Conservation (phyloP, 2,329 filamentous ascomycete species). For the Phaeophleospora eucalypticola region DNA sequence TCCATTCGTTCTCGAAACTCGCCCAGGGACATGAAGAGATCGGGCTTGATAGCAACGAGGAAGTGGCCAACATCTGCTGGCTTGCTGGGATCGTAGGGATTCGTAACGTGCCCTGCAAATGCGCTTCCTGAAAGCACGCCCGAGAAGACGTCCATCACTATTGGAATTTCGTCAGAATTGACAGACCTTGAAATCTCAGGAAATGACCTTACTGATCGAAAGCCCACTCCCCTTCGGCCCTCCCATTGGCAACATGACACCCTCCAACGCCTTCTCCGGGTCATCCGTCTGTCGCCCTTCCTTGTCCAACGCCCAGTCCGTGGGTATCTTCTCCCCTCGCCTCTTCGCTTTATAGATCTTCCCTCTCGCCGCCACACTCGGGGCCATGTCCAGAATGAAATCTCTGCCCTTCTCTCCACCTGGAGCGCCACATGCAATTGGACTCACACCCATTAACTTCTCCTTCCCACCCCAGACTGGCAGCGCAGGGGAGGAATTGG, state of each 20-base stretch:
- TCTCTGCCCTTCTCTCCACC: constrained; percentile 51
- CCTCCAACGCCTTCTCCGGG: constrained; percentile 64
- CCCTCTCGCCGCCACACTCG: constrained; percentile 64
- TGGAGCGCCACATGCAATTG: constrained; percentile 72
- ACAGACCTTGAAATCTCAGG: constrained; percentile 39
- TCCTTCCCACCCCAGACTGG: constrained; percentile 65
- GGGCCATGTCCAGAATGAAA: constrained; percentile 75
- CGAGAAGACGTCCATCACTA: constrained; percentile 75
- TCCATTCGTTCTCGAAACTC: constrained; percentile 48
- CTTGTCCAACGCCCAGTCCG: constrained; percentile 70
- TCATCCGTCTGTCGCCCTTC: constrained; percentile 56
- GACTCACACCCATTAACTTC: constrained; percentile 69
- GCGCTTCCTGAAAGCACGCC: constrained; percentile 72
- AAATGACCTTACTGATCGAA: constrained; percentile 51
- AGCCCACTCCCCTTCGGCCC: constrained; percentile 76
- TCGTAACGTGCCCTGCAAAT: constrained; percentile 72
- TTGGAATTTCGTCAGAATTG: not conserved
- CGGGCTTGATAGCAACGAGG: constrained; percentile 35
- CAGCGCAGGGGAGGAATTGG: constrained; percentile 63
- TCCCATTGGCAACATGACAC: constrained; percentile 82
- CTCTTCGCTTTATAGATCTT: constrained; percentile 69
- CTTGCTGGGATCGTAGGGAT: constrained; percentile 62
- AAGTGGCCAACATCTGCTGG: constrained; percentile 41
- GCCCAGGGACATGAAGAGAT: constrained; percentile 33
- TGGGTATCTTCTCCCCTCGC: constrained; percentile 64